Base-by-base conservation (phyloP, 2,329 filamentous ascomycete species). In the Nothophaeocryptopus gaeumannii region DNA sequence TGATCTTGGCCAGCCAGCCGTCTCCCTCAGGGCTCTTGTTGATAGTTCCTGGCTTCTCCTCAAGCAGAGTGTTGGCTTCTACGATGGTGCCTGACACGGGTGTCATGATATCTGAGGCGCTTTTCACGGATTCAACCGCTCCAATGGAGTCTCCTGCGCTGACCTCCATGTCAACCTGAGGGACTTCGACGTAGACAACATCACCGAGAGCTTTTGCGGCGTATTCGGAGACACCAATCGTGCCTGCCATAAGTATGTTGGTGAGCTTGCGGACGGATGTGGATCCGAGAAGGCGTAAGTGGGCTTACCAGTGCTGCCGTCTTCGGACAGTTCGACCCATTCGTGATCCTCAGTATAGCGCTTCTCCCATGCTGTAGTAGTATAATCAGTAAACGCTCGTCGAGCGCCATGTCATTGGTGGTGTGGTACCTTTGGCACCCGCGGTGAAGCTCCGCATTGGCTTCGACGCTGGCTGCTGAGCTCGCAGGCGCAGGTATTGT, bases 321-420 rank as follows among this genome's bases (percentile, higher is more conserved):
- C 88, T 44, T 82, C 83, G 49, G 84, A 85, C 53, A 96, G 76
- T 73, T 96, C 90, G 70, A 99, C 84, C 93, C 93, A 99, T 78
- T 99, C 93, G 78, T 99, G 93, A 69, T 96, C 92, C 71, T 91
- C 86, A 59, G 93, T 96, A 79, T 95, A 99, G 71, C 85, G 88
- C 75, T 93, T 92, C 62, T 81, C 75, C 47, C 78, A 75, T 64
- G 74, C 84, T 88, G 39, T 30, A 32, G 44, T 13, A 5, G 14
- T 36, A 20, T 40, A n/a, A 13, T 30, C 30, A 37, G 35, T 31
- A 20, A 29, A 33, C 20, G 20, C 32, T 26, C 12, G 29, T 14
- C 15, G 36, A 11, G 33, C 7, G 20, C 29, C 33, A 29, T 12
- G 13, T 29, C 30, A 5, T 5, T 31, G 31, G 29, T 20, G 16